phyloP scores from a whole-genome alignment of 2,329 filamentous ascomycete species.

The Diaporthe sp. region DNA sequence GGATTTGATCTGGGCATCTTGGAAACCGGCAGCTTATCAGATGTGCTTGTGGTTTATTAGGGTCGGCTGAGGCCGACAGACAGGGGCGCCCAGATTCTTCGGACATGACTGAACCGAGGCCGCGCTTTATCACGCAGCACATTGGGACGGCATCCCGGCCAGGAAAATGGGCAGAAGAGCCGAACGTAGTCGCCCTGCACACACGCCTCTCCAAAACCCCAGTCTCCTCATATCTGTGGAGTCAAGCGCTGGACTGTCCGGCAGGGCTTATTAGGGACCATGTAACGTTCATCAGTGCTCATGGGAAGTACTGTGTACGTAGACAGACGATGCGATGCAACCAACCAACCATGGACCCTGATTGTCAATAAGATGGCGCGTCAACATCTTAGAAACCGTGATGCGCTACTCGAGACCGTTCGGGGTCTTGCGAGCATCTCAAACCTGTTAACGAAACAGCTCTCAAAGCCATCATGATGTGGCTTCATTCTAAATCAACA shows the following conservation, averaged over 20 bases:
- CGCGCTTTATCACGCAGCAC: neutral
- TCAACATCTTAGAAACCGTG: neutral
- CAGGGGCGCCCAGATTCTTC: neutral
- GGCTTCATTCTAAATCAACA: neutral
- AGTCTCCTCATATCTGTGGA: slow-evolving; percentile 1
- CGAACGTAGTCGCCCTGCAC: neutral
- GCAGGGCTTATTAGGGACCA: neutral
- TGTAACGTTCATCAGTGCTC: slow-evolving; percentile 22
- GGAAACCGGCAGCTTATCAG: slow-evolving; percentile 11
- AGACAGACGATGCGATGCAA: slow-evolving; percentile 3
- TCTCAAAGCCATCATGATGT: neutral
- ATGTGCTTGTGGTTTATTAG: neutral
- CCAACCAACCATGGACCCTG: neutral
- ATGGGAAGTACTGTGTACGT: too few species aligned
- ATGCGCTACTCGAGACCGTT: neutral
- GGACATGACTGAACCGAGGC: slow-evolving; percentile 14
- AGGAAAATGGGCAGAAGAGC: neutral
- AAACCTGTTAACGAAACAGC: neutral
- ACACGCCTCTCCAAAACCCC: neutral
- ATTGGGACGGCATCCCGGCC: neutral
- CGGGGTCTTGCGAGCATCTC: neutral
- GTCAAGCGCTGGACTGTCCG: neutral
- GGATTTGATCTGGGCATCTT: neutral
- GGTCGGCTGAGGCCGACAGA: neutral
- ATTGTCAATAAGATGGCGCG: neutral